Evolutionary conservation across 2,329 filamentous ascomycete species (phyloP), one percentile per base, ranked within the genome.

Genomic region (Rachicladosporium sp.): DNA sequence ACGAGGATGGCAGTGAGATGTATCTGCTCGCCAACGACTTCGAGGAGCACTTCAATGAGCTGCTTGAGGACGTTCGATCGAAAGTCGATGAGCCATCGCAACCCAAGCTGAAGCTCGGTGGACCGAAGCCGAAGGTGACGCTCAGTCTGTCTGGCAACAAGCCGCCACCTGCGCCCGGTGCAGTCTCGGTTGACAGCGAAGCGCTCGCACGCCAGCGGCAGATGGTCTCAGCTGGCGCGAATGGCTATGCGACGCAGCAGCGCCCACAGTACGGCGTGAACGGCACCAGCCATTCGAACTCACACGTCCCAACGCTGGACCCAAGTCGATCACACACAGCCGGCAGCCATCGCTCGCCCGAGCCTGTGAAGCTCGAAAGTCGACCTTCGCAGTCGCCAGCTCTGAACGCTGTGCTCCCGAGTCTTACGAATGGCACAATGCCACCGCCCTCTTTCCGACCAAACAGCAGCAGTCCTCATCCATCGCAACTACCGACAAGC

Each of bases 1-100:
- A 95, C 50, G 85, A 94, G 59, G 87, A 94, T 55, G 83, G 81
- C 3, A 94, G 88, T 53, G 81, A 86, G 10, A 88, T 94, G 37
- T 85, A 79, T 47, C 69, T 74, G 12, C 68, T 91, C 44, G 85
- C 86, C 1, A 74, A 78, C 36, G 78, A 91, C 43, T 73, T 95
- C 5, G 80, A 93, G 74, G 67, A 74, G 57, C 71, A 76, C 52
- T 88, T 93, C 55, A 68, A 75, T 37, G 68, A 73, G 31, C 69
- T 82, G 40, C 60, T 93, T 29, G 75, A 74, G 46, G 73, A 83
- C 52, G 86, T 85, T 7, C 86, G 82, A 57, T 71, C 71, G 35
- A 71, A 71, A 41, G 82, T 89, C 11, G 69, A 74, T 36, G 82
- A 91, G 58, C 81, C 85, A 10, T 66, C 73, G 1, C 76, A 80